Evolutionary conservation across 2,329 filamentous ascomycete genomes (phyloP).

Genomic region (Colletotrichum aenigma): DNA sequence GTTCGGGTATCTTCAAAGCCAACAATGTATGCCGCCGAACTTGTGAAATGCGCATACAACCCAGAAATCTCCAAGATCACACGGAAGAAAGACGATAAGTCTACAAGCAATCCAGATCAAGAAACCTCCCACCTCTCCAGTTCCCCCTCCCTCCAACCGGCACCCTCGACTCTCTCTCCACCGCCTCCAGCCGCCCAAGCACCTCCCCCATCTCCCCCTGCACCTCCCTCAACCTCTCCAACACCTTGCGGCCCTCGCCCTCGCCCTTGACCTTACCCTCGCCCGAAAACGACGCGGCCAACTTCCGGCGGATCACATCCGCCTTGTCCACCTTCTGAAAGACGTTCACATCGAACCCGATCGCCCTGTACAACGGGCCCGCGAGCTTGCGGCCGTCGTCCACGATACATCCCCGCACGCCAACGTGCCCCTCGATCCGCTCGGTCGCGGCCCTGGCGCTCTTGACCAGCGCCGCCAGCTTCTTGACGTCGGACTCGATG

Average conservation of each 20-base stretch:
- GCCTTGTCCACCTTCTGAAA: not conserved
- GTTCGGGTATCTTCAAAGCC: not conserved
- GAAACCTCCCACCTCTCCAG: not conserved
- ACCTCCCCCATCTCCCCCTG: not conserved
- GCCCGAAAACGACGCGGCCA: not conserved
- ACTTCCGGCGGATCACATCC: not conserved
- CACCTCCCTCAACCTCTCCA: not conserved
- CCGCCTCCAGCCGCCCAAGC: not conserved
- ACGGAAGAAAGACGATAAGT: accelerated
- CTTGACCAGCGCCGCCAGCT: not conserved
- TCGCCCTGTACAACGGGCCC: not conserved
- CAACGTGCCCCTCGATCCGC: not conserved
- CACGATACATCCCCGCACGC: not conserved
- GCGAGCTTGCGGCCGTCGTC: not conserved
- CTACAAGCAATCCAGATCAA: not conserved
- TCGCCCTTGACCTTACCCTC: not conserved
- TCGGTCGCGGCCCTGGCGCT: not conserved
- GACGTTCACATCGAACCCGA: not conserved
- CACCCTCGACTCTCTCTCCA: not conserved
- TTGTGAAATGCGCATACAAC: not conserved
- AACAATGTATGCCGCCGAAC: not conserved
- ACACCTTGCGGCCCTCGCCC: not conserved
- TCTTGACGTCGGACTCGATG: not conserved
- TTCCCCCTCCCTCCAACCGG: not conserved
- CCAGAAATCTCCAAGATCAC: not conserved